These are phyloP conservation scores for Cystobasidium onofrii DNA, from an alignment of 768 basidiomycete genomes.

Conservation along the genomic window DNA sequence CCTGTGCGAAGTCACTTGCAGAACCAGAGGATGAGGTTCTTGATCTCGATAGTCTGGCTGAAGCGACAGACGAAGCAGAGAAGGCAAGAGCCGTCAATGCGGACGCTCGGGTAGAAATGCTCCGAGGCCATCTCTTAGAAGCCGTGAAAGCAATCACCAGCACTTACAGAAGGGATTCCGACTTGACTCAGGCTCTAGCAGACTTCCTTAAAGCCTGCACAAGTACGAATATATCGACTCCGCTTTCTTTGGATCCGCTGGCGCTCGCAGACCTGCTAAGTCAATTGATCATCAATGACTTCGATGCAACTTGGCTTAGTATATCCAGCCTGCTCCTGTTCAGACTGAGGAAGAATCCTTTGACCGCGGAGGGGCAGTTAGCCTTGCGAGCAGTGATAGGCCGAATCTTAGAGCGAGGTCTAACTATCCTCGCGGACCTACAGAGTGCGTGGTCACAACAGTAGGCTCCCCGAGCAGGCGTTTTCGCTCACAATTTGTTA, in stretches of 20 bases:
- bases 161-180: constrained; percentile 44
- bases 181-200: constrained; percentile 45
- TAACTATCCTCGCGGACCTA: not conserved
- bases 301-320: constrained; percentile 43
- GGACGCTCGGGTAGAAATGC: constrained; percentile 36
- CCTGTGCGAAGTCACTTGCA: constrained; percentile 47
- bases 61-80: constrained; percentile 33
- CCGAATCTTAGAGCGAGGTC: not conserved
- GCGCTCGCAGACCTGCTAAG: constrained; percentile 39
- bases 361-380: not conserved
- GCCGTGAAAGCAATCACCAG: constrained; percentile 42
- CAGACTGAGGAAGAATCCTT: not conserved
- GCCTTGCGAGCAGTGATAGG: not conserved
- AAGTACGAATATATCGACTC: constrained; percentile 44
- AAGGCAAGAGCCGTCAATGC: constrained; percentile 12
- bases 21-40: constrained; percentile 48
- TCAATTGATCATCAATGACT: not conserved
- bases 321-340: constrained; percentile 40
- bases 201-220: constrained; percentile 46
- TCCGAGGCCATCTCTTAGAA: constrained; percentile 43
- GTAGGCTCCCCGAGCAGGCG: too few species aligned
- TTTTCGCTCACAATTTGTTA: too few species aligned
- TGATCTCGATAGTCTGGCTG: constrained; percentile 42
- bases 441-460: constrained; percentile 16
- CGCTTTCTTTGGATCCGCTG: constrained; percentile 47